Percentiles rank a stretch among this genome's conserved stretches.
Conservation (phyloP, 1,139 yeast genomes). For the Candida sp. region DNA sequence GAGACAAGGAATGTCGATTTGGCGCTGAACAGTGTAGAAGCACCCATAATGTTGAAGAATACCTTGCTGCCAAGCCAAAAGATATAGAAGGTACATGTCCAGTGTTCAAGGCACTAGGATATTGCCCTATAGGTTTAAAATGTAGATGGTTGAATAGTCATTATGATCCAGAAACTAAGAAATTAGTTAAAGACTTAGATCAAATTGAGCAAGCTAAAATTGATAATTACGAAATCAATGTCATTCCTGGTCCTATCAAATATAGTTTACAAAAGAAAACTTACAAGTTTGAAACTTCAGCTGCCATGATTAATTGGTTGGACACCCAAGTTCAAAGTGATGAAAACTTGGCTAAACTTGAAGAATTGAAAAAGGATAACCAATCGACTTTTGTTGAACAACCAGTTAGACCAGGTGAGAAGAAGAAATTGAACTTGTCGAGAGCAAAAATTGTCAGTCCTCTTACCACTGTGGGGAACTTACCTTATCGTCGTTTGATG, state of each 20-base stretch:
- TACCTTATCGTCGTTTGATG: constrained; percentile 95
- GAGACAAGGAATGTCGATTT: constrained; percentile 51
- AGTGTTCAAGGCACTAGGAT: constrained; percentile 75
- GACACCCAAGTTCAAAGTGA: constrained; percentile 45
- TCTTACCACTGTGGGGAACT: constrained; percentile 93
- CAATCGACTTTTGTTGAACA: constrained; percentile 61
- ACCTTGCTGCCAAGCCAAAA: constrained; percentile 60
- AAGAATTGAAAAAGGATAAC: constrained; percentile 27
- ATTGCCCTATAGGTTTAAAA: constrained; percentile 88
- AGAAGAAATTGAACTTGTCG: constrained; percentile 64
- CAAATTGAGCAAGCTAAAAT: constrained; percentile 31
- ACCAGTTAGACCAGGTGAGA: constrained; percentile 77
- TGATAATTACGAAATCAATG: constrained; percentile 61
- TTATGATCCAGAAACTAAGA: constrained; percentile 45
- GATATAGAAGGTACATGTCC: constrained; percentile 84
- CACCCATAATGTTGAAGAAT: constrained; percentile 69
- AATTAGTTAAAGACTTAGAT: constrained; percentile 41
- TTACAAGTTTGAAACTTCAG: constrained; percentile 55
- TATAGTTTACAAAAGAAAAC: constrained; percentile 59
- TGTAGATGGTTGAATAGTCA: constrained; percentile 93
- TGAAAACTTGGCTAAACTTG: constrained; percentile 28
- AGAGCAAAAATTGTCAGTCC: constrained; percentile 91
- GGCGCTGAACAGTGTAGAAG: constrained; percentile 73
- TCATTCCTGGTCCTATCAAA: constrained; percentile 52
- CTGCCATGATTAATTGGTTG: constrained; percentile 50